These are phyloP conservation scores for Arabidopsis lyrata DNA, from an alignment of 441 rosid genomes.

Conservation along the genomic window DNA sequence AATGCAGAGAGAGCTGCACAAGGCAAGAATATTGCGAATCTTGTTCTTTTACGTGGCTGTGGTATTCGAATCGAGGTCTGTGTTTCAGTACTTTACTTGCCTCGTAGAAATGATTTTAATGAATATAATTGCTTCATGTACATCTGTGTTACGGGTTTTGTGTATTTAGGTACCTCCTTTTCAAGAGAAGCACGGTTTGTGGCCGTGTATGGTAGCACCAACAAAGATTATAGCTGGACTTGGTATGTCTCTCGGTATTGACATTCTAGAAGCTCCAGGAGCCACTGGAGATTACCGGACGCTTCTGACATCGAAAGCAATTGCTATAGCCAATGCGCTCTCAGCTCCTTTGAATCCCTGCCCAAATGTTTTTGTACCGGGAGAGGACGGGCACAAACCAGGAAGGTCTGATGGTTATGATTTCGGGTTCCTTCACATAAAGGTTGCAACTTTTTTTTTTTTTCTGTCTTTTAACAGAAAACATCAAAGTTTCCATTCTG, in stretches of 20 bases:
- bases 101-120: neutral
- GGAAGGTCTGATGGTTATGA: constrained; percentile 87
- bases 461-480: neutral
- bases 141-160: neutral
- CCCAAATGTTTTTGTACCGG: constrained; percentile 83
- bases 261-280: constrained; percentile 88
- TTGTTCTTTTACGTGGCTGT: constrained; percentile 93
- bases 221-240: constrained; percentile 96
- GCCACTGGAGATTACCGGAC: constrained; percentile 95
- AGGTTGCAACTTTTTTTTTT: constrained; percentile 51
- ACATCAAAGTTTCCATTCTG: neutral
- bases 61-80: constrained; percentile 93
- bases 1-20: constrained; percentile 74
- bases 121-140: neutral
- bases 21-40: constrained; percentile 86
- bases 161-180: constrained; percentile 76
- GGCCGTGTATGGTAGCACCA: constrained; percentile 99
- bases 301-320: constrained; percentile 82
- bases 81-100: neutral
- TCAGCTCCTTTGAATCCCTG: constrained; percentile 68
- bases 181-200: constrained; percentile 73
- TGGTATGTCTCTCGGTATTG: constrained; percentile 92
- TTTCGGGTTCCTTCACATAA: constrained; percentile 89
- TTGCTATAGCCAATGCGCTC: constrained; percentile 83
- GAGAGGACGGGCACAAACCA: constrained; percentile 75